These are phyloP conservation scores for Leucosporidium creatinivorum DNA, from an alignment of 768 basidiomycete genomes.

Conservation along the genomic window DNA sequence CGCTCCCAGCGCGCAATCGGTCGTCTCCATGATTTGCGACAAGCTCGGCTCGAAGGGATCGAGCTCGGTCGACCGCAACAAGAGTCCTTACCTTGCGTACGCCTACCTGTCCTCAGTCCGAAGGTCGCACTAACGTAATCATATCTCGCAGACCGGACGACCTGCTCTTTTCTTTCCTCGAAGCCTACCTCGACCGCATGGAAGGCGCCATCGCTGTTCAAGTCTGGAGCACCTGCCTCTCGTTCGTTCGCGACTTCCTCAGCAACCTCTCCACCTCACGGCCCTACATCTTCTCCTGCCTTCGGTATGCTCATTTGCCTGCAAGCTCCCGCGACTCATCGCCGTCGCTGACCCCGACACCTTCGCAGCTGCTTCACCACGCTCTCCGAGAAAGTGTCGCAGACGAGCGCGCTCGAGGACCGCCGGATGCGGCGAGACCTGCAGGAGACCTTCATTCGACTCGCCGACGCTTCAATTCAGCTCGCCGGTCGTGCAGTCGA, in stretches of 20 bases:
- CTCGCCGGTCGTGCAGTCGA: slow-evolving; percentile 68
- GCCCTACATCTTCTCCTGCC: slow-evolving; percentile 59
- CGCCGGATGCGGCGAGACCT: slow-evolving; percentile 77
- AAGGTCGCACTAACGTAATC: slow-evolving; percentile 57
- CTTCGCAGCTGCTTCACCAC: slow-evolving; percentile 61
- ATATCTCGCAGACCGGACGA: slow-evolving; percentile 63
- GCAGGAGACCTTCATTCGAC: slow-evolving; percentile 79
- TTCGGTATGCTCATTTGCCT: slow-evolving; percentile 52
- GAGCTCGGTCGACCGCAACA: no score
- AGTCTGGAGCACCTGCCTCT: slow-evolving; percentile 75
- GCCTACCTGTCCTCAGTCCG: background rate
- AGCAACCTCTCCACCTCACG: slow-evolving; percentile 61
- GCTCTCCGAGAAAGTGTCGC: slow-evolving; percentile 71
- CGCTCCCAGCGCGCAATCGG: slow-evolving; percentile 72
- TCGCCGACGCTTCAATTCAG: slow-evolving; percentile 69
- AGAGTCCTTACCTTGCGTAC: no score
- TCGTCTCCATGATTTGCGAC: slow-evolving; percentile 83
- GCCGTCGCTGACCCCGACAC: background rate
- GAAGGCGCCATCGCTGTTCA: slow-evolving; percentile 90
- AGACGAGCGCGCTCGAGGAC: slow-evolving; percentile 88
- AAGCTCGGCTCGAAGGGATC: slow-evolving; percentile 48
- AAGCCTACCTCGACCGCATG: slow-evolving; percentile 69
- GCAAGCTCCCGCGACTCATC: slow-evolving; percentile 19
- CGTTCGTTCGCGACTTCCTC: slow-evolving; percentile 70
- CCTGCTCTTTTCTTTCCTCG: slow-evolving; percentile 79